phyloP scores from a whole-genome alignment of 2,329 filamentous ascomycete species.

The Graphiopsis chlorocephala region DNA sequence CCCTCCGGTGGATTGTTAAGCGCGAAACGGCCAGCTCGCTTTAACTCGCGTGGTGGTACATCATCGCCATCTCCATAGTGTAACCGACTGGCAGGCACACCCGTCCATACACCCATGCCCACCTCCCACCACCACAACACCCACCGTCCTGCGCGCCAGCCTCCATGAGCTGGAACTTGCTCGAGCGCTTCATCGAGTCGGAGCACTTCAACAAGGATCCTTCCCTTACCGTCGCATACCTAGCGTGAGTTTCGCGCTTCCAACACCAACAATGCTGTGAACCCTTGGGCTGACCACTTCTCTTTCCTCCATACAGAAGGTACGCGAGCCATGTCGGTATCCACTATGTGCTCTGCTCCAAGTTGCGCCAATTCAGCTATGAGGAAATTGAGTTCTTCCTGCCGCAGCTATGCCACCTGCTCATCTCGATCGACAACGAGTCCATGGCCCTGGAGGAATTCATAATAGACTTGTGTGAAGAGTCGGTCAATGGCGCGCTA shows the following conservation, averaged over 20 bases:
- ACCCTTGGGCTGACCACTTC: not conserved
- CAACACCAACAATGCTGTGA: not conserved
- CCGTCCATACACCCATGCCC: not conserved
- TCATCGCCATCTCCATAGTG: slow-evolving; percentile 9
- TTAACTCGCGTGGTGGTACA: not conserved
- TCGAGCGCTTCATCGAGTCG: slow-evolving; percentile 87
- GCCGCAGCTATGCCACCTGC: slow-evolving; percentile 78
- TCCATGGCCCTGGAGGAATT: slow-evolving; percentile 90
- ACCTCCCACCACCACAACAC: not conserved
- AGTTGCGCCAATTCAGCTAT: slow-evolving; percentile 84
- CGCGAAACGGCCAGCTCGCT: not conserved
- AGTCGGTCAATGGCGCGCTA: slow-evolving; percentile 79
- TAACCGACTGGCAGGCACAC: not conserved
- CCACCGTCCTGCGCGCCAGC: slow-evolving; percentile 5
- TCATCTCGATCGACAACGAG: slow-evolving; percentile 86
- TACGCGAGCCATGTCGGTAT: slow-evolving; percentile 89
- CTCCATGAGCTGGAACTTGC: slow-evolving; percentile 67
- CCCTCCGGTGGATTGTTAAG: not conserved
- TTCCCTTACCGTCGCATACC: slow-evolving; percentile 82
- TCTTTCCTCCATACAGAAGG: slow-evolving; percentile 53
- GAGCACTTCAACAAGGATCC: slow-evolving; percentile 92
- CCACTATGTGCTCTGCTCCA: slow-evolving; percentile 83
- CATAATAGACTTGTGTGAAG: slow-evolving; percentile 79
- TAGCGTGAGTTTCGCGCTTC: slow-evolving; percentile 62
- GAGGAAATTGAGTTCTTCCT: slow-evolving; percentile 93